These are phyloP conservation scores for Aegilops speltoides DNA, from an alignment of 176 grass and related monocot genomes.

Conservation along the genomic window DNA sequence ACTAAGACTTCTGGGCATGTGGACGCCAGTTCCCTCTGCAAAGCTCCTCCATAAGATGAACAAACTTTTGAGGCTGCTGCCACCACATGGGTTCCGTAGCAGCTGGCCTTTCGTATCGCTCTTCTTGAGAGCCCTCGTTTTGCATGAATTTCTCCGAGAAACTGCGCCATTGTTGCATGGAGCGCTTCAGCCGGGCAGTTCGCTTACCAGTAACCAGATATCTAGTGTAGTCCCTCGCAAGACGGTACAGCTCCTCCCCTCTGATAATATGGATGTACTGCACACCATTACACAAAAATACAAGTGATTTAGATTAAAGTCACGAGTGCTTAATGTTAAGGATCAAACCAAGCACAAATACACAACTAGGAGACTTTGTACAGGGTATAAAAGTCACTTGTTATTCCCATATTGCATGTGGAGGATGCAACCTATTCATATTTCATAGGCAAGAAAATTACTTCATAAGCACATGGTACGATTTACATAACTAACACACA, in stretches of 20 bases:
- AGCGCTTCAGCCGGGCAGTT: slow-evolving; percentile 56
- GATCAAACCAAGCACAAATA: slow-evolving; percentile 4
- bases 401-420: not conserved
- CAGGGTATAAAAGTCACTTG: not conserved
- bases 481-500: not conserved
- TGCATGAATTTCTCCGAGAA: slow-evolving; percentile 35
- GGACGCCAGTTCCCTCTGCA: slow-evolving; percentile 53
- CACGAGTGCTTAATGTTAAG: not conserved
- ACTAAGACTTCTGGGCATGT: slow-evolving; percentile 57
- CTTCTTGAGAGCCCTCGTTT: slow-evolving; percentile 44
- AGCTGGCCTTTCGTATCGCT: slow-evolving; percentile 37
- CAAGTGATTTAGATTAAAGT: slow-evolving; percentile 23
- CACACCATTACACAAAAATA: slow-evolving; percentile 32
- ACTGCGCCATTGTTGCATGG: slow-evolving; percentile 46
- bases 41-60: slow-evolving; percentile 48
- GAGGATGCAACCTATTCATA: not conserved
- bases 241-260: slow-evolving; percentile 74
- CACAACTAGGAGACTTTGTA: not conserved
- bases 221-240: slow-evolving; percentile 81
- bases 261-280: slow-evolving; percentile 93
- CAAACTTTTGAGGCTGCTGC: slow-evolving; percentile 49
- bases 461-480: not conserved
- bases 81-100: slow-evolving; percentile 50
- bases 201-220: slow-evolving; percentile 73
- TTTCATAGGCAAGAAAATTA: not conserved